Percentiles rank a stretch among this genome's conserved stretches.
Conservation (phyloP, 2,329 filamentous ascomycete species). For the Ceratocystis huliohia region DNA sequence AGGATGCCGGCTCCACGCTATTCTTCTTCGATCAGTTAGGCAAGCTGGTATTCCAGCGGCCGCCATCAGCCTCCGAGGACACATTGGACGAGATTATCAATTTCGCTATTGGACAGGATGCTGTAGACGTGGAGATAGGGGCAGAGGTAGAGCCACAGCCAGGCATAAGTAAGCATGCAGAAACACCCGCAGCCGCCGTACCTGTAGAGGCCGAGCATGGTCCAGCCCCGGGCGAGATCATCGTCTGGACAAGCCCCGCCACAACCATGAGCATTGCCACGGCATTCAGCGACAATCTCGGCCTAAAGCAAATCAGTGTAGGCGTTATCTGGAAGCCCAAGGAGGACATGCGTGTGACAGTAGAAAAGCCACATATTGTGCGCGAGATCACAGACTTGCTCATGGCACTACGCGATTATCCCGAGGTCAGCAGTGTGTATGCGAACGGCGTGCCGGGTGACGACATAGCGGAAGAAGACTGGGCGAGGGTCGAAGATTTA, state of each 20-base stretch:
- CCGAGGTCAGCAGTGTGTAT: slow-evolving; percentile 62
- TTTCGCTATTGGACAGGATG: slow-evolving; percentile 17
- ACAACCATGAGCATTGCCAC: slow-evolving; percentile 17
- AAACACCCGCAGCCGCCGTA: not conserved
- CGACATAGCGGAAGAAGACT: slow-evolving; percentile 34
- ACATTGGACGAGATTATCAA: slow-evolving; percentile 19
- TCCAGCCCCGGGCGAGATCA: slow-evolving; percentile 15
- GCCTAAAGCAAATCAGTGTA: slow-evolving; percentile 50
- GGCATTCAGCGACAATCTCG: slow-evolving; percentile 31
- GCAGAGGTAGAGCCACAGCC: not conserved
- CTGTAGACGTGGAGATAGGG: slow-evolving; percentile 20
- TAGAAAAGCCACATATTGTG: slow-evolving; percentile 43
- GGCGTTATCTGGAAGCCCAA: slow-evolving; percentile 72
- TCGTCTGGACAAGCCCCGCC: slow-evolving; percentile 20
- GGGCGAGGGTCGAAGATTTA: slow-evolving; percentile 34
- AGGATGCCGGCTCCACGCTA: slow-evolving; percentile 52
- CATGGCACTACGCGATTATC: slow-evolving; percentile 46
- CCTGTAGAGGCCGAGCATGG: not conserved
- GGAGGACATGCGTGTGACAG: slow-evolving; percentile 53
- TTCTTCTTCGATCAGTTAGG: slow-evolving; percentile 82
- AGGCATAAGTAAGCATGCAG: not conserved
- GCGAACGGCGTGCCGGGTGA: slow-evolving; percentile 44
- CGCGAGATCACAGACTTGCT: slow-evolving; percentile 44
- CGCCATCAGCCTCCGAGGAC: not conserved
- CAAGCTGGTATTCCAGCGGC: slow-evolving; percentile 52